phyloP scores from a whole-genome alignment of 257 asterid species.

The Catharanthus roseus region DNA sequence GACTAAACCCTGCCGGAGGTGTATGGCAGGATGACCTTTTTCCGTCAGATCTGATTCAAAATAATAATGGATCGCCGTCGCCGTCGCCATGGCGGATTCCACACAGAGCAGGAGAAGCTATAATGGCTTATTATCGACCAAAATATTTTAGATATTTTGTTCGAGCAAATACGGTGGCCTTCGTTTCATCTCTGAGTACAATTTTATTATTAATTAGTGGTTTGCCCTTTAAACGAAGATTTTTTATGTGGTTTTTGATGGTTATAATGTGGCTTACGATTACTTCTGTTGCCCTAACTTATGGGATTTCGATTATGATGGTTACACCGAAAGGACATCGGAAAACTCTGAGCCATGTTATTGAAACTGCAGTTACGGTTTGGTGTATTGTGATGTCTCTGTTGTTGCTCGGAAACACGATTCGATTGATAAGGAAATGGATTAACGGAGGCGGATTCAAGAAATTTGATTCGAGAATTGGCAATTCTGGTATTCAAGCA shows the following conservation, averaged over 20 bases:
- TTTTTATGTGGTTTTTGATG: conserved; percentile 46
- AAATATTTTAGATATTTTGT: conserved; percentile 21
- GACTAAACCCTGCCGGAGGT: conserved; percentile 23
- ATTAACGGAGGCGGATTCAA: conserved; percentile 18
- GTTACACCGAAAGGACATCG: conserved; percentile 26
- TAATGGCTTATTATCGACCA: conserved; percentile 37
- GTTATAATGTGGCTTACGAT: conserved; percentile 53
- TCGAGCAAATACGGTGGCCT: conserved; percentile 35
- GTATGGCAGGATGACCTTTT: conserved; percentile 14
- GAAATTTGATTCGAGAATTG: conserved; percentile 15
- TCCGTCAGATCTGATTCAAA: neutral
- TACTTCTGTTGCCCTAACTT: conserved; percentile 35
- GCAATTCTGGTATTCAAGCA: neutral
- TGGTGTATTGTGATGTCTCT: conserved; percentile 42
- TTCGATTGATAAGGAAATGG: conserved; percentile 29
- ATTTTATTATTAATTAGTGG: conserved; percentile 56
- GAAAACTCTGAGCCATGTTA: conserved; percentile 19
- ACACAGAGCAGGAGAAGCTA: conserved; percentile 39
- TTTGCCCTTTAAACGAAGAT: conserved; percentile 34
- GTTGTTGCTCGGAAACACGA: conserved; percentile 36
- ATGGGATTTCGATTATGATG: conserved; percentile 25
- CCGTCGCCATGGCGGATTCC: neutral
- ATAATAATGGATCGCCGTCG: too few relatives aligned
- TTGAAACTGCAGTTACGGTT: conserved; percentile 18
- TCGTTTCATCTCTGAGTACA: conserved; percentile 46